Conservation (phyloP, 2,329 filamentous ascomycete genomes). For the Fusarium sororula region DNA sequence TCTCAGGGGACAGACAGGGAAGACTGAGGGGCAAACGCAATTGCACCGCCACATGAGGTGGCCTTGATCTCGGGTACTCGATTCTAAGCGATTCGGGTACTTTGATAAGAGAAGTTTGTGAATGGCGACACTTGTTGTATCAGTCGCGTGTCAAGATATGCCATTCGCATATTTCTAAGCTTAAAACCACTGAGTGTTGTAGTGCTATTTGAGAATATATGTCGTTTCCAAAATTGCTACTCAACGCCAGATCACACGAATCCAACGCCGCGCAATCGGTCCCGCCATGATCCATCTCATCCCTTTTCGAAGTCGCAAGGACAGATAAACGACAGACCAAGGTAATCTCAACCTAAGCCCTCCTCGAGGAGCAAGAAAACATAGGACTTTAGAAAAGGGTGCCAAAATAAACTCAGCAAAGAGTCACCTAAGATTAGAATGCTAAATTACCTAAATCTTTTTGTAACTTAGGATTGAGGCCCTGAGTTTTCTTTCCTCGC, state of each 20-base stretch:
- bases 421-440: too few species aligned
- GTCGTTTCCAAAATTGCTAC: not conserved
- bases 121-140: conserved; percentile 1
- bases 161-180: not conserved
- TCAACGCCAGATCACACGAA: too few species aligned
- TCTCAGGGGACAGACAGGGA: conserved; percentile 31
- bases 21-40: conserved; percentile 25
- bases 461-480: too few species aligned
- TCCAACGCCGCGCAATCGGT: too few species aligned
- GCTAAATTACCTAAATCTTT: too few species aligned
- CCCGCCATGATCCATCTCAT: conserved; percentile 28
- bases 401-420: too few species aligned
- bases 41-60: conserved; percentile 31
- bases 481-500: too few species aligned
- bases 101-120: not conserved
- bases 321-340: conserved; percentile 33
- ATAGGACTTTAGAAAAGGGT: too few species aligned
- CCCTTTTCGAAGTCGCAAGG: conserved; percentile 36
- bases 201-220: not conserved
- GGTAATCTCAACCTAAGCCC: not conserved
- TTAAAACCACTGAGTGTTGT: not conserved
- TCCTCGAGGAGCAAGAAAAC: too few species aligned
- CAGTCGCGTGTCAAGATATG: not conserved
- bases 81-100: conserved; percentile 1
- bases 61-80: conserved; percentile 14